These are phyloP conservation scores for Colletotrichum sp. DNA, from an alignment of 2,329 filamentous ascomycete genomes.

Conservation along the genomic window DNA sequence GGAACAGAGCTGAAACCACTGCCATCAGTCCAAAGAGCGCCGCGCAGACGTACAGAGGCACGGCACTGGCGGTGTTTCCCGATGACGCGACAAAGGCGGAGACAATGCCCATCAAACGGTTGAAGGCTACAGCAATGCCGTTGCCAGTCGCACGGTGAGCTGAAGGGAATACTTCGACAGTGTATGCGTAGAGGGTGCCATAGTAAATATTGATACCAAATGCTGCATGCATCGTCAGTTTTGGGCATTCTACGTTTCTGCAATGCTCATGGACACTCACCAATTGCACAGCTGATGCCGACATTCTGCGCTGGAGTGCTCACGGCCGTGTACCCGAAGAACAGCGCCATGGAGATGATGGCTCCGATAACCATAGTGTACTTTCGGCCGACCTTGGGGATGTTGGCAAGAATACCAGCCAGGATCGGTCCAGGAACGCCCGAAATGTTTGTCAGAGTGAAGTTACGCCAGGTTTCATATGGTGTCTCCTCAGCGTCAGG, in stretches of 20 bases:
- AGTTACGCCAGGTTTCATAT: slow-evolving; percentile 71
- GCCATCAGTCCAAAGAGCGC: slow-evolving; percentile 69
- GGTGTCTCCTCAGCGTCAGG: background rate
- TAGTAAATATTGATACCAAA: slow-evolving; percentile 78
- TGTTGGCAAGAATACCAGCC: slow-evolving; percentile 70
- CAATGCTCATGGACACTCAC: background rate
- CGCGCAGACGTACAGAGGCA: slow-evolving; percentile 73
- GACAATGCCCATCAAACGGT: slow-evolving; percentile 77
- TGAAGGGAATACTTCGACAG: slow-evolving; percentile 67
- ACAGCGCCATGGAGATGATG: slow-evolving; percentile 70
- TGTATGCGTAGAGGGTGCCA: slow-evolving; percentile 69
- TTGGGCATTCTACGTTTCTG: background rate
- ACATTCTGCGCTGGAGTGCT: slow-evolving; percentile 66
- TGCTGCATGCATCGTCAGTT: slow-evolving; percentile 39
- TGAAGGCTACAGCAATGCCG: slow-evolving; percentile 73
- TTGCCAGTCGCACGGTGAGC: slow-evolving; percentile 79
- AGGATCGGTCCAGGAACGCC: slow-evolving; percentile 73
- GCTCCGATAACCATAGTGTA: slow-evolving; percentile 73
- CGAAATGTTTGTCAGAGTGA: slow-evolving; percentile 70
- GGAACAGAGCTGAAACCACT: slow-evolving; percentile 60
- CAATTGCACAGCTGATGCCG: slow-evolving; percentile 68
- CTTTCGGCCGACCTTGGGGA: slow-evolving; percentile 61
- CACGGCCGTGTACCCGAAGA: slow-evolving; percentile 77
- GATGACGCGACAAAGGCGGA: slow-evolving; percentile 71
- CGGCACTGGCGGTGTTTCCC: slow-evolving; percentile 64